These are phyloP conservation scores for Diaporthe ampelina DNA, from an alignment of 2,329 filamentous ascomycete species.

Conservation along the genomic window DNA sequence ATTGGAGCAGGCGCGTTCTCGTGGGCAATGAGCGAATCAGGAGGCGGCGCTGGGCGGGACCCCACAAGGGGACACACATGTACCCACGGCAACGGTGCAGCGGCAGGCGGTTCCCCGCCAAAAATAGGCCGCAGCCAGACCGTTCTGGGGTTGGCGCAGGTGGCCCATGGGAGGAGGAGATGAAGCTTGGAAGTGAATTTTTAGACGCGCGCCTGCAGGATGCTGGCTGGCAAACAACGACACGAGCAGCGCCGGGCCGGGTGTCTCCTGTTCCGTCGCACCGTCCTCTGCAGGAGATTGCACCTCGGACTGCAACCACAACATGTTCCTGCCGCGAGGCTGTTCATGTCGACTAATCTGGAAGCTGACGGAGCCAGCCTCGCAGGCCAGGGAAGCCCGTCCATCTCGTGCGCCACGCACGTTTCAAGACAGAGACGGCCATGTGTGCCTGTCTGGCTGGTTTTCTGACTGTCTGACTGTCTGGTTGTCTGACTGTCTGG, in stretches of 20 bases:
- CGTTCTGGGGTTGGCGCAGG: conserved; percentile 1
- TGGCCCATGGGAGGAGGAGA: background rate
- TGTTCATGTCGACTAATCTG: conserved; percentile 8
- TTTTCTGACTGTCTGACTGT: too few species aligned
- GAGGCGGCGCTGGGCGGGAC: background rate
- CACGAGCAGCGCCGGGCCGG: conserved; percentile 16
- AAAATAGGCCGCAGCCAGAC: conserved; percentile 31
- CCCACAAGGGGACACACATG: too few species aligned
- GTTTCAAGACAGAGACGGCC: conserved; percentile 15
- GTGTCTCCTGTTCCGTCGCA: conserved; percentile 8
- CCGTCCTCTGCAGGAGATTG: background rate
- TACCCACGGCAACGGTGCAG: too few species aligned
- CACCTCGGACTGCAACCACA: conserved; percentile 8
- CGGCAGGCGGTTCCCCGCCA: background rate
- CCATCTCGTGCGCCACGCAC: conserved; percentile 15
- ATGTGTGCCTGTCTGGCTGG: too few species aligned
- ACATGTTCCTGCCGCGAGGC: conserved; percentile 24
- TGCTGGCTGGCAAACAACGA: conserved; percentile 12
- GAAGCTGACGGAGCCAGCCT: conserved; percentile 9
- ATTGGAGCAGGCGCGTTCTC: background rate
- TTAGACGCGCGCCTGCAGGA: conserved; percentile 42
- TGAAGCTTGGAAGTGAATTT: conserved; percentile 21
- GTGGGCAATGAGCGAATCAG: conserved; percentile 9
- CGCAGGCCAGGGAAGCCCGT: background rate
- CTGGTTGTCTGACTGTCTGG: background rate